Evolutionary conservation across 768 basidiomycete genomes (phyloP).

Genomic region (Agaricus subrufescens): DNA sequence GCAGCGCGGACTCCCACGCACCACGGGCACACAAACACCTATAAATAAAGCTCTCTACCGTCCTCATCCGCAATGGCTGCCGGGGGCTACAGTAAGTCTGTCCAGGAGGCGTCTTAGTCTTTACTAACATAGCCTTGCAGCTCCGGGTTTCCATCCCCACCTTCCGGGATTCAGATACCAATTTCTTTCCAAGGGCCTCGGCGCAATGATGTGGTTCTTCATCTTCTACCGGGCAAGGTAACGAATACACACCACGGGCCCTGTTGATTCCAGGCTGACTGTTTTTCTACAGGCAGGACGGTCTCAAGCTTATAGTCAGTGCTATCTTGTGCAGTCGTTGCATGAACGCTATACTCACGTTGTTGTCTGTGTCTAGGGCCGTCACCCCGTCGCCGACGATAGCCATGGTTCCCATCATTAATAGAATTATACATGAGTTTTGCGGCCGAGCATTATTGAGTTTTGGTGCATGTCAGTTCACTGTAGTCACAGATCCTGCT

Average conservation of each 20-base stretch:
- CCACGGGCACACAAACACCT: conserved; percentile 24
- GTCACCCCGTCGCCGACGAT: conserved; percentile 38
- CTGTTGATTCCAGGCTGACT: not conserved
- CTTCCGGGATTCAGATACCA: conserved; percentile 73
- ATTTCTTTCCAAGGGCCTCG: conserved; percentile 79
- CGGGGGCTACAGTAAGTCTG: conserved; percentile 26
- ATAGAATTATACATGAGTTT: conserved; percentile 13
- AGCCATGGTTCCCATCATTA: conserved; percentile 37
- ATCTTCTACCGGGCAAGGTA: conserved; percentile 94
- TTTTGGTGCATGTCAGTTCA: no score
- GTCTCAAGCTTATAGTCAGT: conserved; percentile 64
- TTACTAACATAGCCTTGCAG: conserved; percentile 25
- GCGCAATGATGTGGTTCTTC: conserved; percentile 98
- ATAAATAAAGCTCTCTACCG: conserved; percentile 24
- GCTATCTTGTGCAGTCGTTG: conserved; percentile 1
- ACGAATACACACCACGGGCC: not conserved
- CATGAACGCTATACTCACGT: not conserved
- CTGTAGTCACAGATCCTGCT: no score
- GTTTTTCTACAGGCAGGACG: conserved; percentile 55
- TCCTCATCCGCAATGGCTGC: conserved; percentile 34
- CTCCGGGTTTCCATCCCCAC: conserved; percentile 85
- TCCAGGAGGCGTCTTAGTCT: not conserved
- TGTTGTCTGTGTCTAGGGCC: conserved; percentile 33
- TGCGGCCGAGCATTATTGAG: no score
- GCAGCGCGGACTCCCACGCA: conserved; percentile 2